Evolutionary conservation across 192 early-diverging fungal species (phyloP).

Genomic region (Backusella macrospora): DNA sequence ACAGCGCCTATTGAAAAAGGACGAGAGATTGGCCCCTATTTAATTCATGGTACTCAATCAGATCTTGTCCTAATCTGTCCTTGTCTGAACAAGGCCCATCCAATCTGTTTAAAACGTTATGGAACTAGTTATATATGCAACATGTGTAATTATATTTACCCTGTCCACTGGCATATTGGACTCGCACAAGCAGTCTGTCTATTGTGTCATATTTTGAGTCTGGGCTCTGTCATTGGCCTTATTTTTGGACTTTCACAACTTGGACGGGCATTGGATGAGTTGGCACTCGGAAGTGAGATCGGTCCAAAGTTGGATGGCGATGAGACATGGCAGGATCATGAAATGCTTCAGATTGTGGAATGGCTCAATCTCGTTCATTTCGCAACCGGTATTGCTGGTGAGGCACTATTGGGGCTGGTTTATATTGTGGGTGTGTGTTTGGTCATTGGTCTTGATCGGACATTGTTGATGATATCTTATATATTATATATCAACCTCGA

Average conservation of each 20-base stretch:
- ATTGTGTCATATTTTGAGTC: constrained; percentile 19
- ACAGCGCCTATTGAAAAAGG: neutral
- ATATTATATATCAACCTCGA: constrained; percentile 7
- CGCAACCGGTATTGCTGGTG: constrained; percentile 25
- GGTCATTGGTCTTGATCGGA: constrained; percentile 19
- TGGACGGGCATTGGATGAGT: constrained; percentile 18
- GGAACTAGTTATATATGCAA: constrained; percentile 3
- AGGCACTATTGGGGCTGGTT: constrained; percentile 28
- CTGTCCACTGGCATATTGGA: neutral
- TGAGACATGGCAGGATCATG: constrained; percentile 34
- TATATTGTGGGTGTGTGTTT: constrained; percentile 24
- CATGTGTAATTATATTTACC: constrained; percentile 11
- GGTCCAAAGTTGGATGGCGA: constrained; percentile 30
- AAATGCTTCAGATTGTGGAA: constrained; percentile 21
- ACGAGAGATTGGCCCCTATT: constrained; percentile 13
- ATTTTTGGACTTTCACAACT: constrained; percentile 23
- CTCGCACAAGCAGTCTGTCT: constrained; percentile 10
- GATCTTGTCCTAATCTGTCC: constrained; percentile 13
- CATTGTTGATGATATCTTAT: constrained; percentile 18
- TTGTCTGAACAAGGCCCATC: constrained; percentile 8
- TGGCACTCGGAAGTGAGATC: constrained; percentile 26
- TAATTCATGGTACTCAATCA: constrained; percentile 16
- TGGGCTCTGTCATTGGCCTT: constrained; percentile 21
- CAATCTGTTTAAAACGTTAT: neutral
- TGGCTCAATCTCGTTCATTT: constrained; percentile 31